These are phyloP conservation scores for Dissoconium aciculare DNA, from an alignment of 2,329 filamentous ascomycete genomes.

Conservation along the genomic window DNA sequence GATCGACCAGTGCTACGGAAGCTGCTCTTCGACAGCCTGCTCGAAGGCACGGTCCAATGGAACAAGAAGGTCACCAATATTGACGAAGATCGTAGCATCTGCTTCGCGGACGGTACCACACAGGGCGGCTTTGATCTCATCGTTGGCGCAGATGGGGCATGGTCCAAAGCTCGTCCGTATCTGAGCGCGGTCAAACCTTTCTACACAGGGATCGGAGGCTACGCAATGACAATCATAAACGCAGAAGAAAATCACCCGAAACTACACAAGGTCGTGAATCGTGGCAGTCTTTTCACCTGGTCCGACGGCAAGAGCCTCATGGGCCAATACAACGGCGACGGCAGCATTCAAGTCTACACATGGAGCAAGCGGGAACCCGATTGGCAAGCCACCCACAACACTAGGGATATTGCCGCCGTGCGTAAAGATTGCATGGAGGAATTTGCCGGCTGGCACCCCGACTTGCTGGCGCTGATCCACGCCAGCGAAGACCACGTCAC, in stretches of 20 bases:
- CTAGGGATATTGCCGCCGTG: slow-evolving; percentile 11
- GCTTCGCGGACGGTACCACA: slow-evolving; percentile 23
- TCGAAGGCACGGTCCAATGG: slow-evolving; percentile 20
- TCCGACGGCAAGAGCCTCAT: slow-evolving; percentile 19
- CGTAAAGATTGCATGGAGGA: slow-evolving; percentile 14
- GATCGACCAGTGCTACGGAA: slow-evolving; percentile 23
- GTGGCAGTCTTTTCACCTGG: slow-evolving; percentile 18
- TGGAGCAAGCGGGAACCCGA: slow-evolving; percentile 16
- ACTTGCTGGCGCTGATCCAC: slow-evolving; percentile 17
- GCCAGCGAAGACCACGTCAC: slow-evolving; percentile 13
- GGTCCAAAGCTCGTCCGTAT: slow-evolving; percentile 25
- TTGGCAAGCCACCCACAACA: slow-evolving; percentile 15
- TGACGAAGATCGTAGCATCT: slow-evolving; percentile 11
- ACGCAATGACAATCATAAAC: slow-evolving; percentile 20
- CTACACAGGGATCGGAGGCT: slow-evolving; percentile 25
- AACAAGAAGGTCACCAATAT: slow-evolving; percentile 18
- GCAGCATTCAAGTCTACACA: slow-evolving; percentile 18
- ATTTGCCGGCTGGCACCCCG: slow-evolving; percentile 18
- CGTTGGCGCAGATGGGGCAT: slow-evolving; percentile 33
- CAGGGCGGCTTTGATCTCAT: slow-evolving; percentile 28
- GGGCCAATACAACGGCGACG: slow-evolving; percentile 17
- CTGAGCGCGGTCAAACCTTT: slow-evolving; percentile 22
- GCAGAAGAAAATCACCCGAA: slow-evolving; percentile 16
- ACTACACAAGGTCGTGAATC: slow-evolving; percentile 23
- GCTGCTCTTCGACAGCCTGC: slow-evolving; percentile 22